A percentile compares a stretch with the other conserved stretches of the same genome.
phyloP scores from a whole-genome alignment of 805 yeast species.

The Metschnikowia matae region DNA sequence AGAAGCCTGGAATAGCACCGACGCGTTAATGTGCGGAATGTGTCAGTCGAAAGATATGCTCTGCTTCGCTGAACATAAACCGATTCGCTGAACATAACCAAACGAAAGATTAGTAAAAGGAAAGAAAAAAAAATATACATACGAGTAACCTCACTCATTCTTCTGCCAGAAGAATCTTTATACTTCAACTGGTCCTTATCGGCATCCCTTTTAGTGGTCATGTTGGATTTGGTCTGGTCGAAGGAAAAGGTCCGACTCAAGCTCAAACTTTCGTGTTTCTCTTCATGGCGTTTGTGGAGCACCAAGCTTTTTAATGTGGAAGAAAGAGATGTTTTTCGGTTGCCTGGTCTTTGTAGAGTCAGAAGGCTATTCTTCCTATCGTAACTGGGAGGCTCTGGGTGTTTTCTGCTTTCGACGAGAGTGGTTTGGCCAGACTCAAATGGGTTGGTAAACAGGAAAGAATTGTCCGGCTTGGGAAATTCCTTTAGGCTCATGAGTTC shows the following conservation, averaged over 20 bases:
- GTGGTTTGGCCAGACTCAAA: conserved; percentile 14
- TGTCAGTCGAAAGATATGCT: background rate
- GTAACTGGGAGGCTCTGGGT: background rate
- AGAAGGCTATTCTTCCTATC: conserved; percentile 3
- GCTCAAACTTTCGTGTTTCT: background rate
- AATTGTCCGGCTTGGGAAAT: background rate
- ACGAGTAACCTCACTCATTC: conserved; percentile 30
- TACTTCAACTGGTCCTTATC: conserved; percentile 14
- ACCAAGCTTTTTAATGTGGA: conserved; percentile 9
- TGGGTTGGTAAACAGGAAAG: conserved; percentile 9
- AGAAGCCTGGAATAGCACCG: too few species aligned
- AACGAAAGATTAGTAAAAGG: conserved; percentile 6
- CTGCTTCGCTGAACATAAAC: background rate
- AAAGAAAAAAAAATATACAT: conserved; percentile 25
- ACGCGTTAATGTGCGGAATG: background rate
- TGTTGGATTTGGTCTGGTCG: conserved; percentile 36
- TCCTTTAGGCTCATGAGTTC: background rate
- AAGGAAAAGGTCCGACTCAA: conserved; percentile 22
- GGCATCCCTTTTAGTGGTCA: conserved; percentile 30
- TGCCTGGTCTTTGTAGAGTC: background rate
- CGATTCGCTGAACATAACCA: background rate
- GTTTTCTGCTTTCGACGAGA: conserved; percentile 8
- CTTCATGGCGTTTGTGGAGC: conserved; percentile 5
- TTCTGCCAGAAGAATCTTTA: conserved; percentile 15
- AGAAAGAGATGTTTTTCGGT: conserved; percentile 8